phyloP scores from a whole-genome alignment of 495 filamentous ascomycete genomes.

The Stereocaulon alpinum region DNA sequence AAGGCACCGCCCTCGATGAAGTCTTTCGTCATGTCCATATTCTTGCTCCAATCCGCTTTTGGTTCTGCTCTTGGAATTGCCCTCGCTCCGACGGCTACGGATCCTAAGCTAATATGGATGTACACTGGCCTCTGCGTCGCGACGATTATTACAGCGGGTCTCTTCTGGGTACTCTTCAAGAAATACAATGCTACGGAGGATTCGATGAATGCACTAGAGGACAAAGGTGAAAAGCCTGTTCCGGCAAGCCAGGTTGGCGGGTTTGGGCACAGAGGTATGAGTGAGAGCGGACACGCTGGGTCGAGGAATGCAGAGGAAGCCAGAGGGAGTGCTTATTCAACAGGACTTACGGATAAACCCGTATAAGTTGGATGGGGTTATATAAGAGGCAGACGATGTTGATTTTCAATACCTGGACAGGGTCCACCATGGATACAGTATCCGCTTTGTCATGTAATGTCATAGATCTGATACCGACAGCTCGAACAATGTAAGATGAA shows the following conservation, averaged over 20 bases:
- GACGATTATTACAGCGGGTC: slow-evolving; percentile 28
- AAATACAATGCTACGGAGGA: slow-evolving; percentile 38
- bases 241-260: slow-evolving; percentile 22
- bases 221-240: slow-evolving; percentile 10
- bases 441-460: too few species aligned
- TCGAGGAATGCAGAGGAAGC: neutral
- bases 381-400: too few species aligned
- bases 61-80: slow-evolving; percentile 34
- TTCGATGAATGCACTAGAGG: slow-evolving; percentile 38
- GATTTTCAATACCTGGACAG: too few species aligned
- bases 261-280: neutral
- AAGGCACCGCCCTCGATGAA: slow-evolving; percentile 71
- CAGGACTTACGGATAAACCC: neutral
- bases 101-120: slow-evolving; percentile 28
- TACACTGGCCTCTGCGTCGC: slow-evolving; percentile 29
- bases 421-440: too few species aligned
- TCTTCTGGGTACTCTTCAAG: slow-evolving; percentile 38
- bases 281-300: neutral
- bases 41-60: slow-evolving; percentile 31
- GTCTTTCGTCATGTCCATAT: slow-evolving; percentile 32
- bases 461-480: too few species aligned
- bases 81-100: slow-evolving; percentile 31
- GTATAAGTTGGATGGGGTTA: neutral
- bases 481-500: too few species aligned
- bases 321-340: neutral